These are phyloP conservation scores for Ophiostoma montium DNA, from an alignment of 2,329 filamentous ascomycete species.

Conservation along the genomic window DNA sequence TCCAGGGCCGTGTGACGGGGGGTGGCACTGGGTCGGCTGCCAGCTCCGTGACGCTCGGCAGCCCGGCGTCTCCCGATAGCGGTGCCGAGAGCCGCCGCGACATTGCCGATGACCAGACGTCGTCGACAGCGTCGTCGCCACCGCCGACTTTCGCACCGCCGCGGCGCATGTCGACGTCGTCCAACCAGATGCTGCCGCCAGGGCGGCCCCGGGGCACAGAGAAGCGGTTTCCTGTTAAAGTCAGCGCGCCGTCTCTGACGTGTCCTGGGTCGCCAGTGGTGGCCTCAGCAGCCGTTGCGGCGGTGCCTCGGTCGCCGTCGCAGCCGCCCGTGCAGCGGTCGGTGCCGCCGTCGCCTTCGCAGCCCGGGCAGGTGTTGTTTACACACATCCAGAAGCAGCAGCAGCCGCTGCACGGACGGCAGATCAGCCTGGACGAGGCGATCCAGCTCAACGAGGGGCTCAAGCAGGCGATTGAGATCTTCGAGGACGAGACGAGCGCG, in stretches of 20 bases:
- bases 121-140: slow-evolving; percentile 11
- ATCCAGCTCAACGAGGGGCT: slow-evolving; percentile 41
- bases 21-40: slow-evolving; percentile 12
- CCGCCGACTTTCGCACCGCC: slow-evolving; percentile 9
- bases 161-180: slow-evolving; percentile 5
- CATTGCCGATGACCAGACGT: slow-evolving; percentile 2
- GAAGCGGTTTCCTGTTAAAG: slow-evolving; percentile 47
- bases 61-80: slow-evolving; percentile 12
- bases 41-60: slow-evolving; percentile 6
- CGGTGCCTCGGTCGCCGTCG: slow-evolving; percentile 1
- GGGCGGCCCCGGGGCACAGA: slow-evolving; percentile 27
- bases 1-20: slow-evolving; percentile 19
- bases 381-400: slow-evolving; percentile 12
- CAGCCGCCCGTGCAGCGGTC: slow-evolving; percentile 3
- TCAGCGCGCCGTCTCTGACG: slow-evolving; percentile 24
- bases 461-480: slow-evolving; percentile 45
- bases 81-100: slow-evolving; percentile 12
- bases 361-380: slow-evolving; percentile 7
- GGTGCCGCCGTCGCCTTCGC: slow-evolving; percentile 8
- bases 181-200: slow-evolving; percentile 18
- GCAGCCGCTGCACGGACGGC: slow-evolving; percentile 20
- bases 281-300: neutral
- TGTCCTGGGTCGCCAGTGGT: neutral
- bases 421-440: slow-evolving; percentile 37
- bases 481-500: slow-evolving; percentile 37